Evolutionary conservation across 2,329 filamentous ascomycete genomes (phyloP).

Genomic region (Ophiostoma piceae): DNA sequence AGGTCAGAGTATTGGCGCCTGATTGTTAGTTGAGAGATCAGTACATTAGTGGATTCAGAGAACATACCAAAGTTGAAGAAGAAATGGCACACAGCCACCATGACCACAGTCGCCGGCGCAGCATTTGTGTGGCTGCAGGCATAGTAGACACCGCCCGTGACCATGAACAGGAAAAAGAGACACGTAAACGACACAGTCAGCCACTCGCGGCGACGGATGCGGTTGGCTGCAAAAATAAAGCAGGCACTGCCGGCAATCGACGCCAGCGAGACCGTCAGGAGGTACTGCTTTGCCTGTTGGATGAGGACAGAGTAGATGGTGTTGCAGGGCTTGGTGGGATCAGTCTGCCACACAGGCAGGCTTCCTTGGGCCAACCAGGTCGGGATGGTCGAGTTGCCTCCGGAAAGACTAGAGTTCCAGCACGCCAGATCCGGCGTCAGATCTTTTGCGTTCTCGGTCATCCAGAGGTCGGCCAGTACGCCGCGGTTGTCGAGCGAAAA

Average conservation of each 20-base stretch:
- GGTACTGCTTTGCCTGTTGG: constrained; percentile 49
- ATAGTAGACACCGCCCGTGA: constrained; percentile 49
- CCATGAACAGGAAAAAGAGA: constrained; percentile 43
- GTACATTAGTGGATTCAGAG: too few relatives aligned
- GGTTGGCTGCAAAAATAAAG: constrained; percentile 46
- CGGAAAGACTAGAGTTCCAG: constrained; percentile 43
- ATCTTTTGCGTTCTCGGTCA: constrained; percentile 33
- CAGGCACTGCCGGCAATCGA: constrained; percentile 48
- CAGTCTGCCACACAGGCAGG: constrained; percentile 48
- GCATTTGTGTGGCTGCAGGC: constrained; percentile 40
- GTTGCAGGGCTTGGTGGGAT: constrained; percentile 45
- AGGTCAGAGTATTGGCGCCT: constrained; percentile 57
- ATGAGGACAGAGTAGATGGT: constrained; percentile 49
- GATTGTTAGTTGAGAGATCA: background rate
- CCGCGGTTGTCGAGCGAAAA: constrained; percentile 46
- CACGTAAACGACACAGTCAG: constrained; percentile 47
- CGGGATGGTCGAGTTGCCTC: constrained; percentile 43
- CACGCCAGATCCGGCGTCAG: constrained; percentile 41
- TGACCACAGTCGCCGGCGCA: constrained; percentile 44
- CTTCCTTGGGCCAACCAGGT: constrained; percentile 36
- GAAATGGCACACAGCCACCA: constrained; percentile 50
- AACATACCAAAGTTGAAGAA: constrained; percentile 49
- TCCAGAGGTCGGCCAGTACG: constrained; percentile 42
- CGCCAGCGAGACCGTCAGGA: constrained; percentile 47
- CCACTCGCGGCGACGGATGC: constrained; percentile 45